Evolutionary conservation across 306 rosid species (phyloP).

Genomic region (Gastrolobium villosum): DNA sequence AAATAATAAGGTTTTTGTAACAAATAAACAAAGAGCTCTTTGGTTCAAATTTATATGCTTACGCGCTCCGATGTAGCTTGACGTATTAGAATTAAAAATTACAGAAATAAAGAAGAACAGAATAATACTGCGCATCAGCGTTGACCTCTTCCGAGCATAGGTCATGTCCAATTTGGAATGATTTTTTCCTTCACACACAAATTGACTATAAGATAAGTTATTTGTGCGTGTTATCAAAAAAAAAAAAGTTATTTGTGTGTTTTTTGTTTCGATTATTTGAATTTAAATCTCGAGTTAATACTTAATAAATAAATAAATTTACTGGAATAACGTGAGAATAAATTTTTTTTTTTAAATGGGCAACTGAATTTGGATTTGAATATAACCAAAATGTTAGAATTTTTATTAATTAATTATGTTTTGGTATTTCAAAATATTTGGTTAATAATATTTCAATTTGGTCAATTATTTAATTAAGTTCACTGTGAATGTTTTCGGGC

Average conservation of each 20-base stretch:
- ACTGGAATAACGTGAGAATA: too few species aligned
- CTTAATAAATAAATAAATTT: too few species aligned
- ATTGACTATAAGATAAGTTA: neutral
- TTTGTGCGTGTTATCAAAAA: too few species aligned
- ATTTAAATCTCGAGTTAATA: too few species aligned
- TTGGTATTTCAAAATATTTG: too few species aligned
- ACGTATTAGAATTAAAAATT: constrained; percentile 39
- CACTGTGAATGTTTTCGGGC: too few species aligned
- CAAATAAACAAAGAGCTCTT: neutral
- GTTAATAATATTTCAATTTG: too few species aligned
- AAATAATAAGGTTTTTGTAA: constrained; percentile 48
- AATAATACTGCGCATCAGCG: constrained; percentile 53
- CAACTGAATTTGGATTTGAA: too few species aligned
- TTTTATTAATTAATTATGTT: too few species aligned
- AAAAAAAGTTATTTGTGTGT: neutral
- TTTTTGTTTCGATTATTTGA: neutral
- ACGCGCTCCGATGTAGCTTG: neutral
- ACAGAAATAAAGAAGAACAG: constrained; percentile 26
- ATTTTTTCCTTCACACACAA: constrained; percentile 45
- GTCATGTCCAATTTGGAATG: constrained; percentile 49
- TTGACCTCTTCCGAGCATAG: constrained; percentile 61
- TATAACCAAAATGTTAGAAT: too few species aligned
- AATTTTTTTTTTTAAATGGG: too few species aligned
- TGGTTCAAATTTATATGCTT: constrained; percentile 18
- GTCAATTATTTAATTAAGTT: too few species aligned